A percentile compares a stretch with the other conserved stretches of the same genome.
These are phyloP conservation scores for Lactifluus subvellereus DNA, from an alignment of 768 basidiomycete species.

Conservation along the genomic window DNA sequence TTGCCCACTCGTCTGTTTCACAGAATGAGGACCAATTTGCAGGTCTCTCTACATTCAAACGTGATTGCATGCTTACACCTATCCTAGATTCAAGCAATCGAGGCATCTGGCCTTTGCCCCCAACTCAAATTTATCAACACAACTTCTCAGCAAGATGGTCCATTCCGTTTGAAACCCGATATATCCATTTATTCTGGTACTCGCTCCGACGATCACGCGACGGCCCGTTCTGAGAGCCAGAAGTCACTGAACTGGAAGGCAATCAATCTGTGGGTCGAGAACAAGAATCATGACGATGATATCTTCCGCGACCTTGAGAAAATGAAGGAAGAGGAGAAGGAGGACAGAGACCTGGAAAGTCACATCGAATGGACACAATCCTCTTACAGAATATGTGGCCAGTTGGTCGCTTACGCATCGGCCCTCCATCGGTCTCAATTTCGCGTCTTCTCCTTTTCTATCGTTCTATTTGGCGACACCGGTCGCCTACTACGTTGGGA, in stretches of 20 bases:
- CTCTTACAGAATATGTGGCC: not conserved
- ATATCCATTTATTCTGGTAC: not conserved
- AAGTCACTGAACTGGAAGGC: slow-evolving; percentile 4
- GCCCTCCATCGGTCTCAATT: not conserved
- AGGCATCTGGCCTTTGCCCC: not conserved
- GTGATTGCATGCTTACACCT: not conserved
- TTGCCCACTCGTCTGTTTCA: not conserved
- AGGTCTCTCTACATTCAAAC: not conserved
- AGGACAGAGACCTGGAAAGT: not conserved
- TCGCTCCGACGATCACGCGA: not conserved
- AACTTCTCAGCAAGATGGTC: not conserved
- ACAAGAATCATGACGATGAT: not conserved
- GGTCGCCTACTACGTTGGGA: slow-evolving; percentile 16
- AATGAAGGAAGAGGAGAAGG: not conserved
- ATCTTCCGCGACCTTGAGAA: not conserved
- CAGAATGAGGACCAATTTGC: not conserved
- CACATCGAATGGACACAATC: not conserved
- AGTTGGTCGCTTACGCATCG: not conserved
- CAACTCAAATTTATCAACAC: not conserved
- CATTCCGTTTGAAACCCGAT: not conserved
- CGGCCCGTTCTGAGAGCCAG: not conserved
- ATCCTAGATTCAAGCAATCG: not conserved
- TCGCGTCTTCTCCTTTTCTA: not conserved
- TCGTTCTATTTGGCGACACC: not conserved
- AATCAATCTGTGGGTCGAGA: slow-evolving; percentile 2